Percentiles rank a stretch among this genome's conserved stretches.
Evolutionary conservation across 2,329 filamentous ascomycete species (phyloP).

Genomic region (Fonsecaea pugnacius): DNA sequence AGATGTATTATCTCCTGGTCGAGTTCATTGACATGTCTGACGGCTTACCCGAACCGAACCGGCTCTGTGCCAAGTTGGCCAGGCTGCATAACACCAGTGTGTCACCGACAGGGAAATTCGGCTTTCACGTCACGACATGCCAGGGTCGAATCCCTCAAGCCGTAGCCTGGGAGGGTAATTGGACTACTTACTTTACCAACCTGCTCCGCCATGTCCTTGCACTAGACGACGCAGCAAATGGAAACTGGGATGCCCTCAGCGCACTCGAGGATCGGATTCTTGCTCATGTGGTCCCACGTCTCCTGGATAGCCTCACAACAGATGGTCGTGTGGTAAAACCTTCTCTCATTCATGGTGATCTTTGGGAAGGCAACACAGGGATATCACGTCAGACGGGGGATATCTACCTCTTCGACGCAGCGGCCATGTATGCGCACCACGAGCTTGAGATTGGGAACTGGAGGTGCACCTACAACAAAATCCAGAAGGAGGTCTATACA

Average conservation of each 20-base stretch:
- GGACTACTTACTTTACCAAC: conserved; percentile 47
- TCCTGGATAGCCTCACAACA: conserved; percentile 37
- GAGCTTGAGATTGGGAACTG: conserved; percentile 39
- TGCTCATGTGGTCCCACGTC: conserved; percentile 42
- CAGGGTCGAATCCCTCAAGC: conserved; percentile 40
- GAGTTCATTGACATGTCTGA: conserved; percentile 42
- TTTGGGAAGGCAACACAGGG: conserved; percentile 50
- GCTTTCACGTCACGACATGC: conserved; percentile 45
- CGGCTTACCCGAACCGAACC: conserved; percentile 37
- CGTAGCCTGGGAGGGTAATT: conserved; percentile 46
- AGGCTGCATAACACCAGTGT: conserved; percentile 41
- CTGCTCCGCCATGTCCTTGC: conserved; percentile 40
- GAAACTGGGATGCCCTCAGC: conserved; percentile 36
- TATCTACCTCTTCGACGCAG: conserved; percentile 46
- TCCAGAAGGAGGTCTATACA: conserved; percentile 23
- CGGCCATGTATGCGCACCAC: conserved; percentile 48
- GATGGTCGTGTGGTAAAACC: conserved; percentile 40
- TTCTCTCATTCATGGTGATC: conserved; percentile 47
- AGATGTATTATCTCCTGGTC: conserved; percentile 41
- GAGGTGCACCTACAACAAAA: conserved; percentile 28
- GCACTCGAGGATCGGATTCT: conserved; percentile 29
- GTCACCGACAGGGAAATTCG: conserved; percentile 46
- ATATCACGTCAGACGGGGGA: conserved; percentile 40
- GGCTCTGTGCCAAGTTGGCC: conserved; percentile 39
- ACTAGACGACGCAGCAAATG: conserved; percentile 42